Conservation (phyloP, 352 stramenopile genomes). For the Phytophthora constricta region DNA sequence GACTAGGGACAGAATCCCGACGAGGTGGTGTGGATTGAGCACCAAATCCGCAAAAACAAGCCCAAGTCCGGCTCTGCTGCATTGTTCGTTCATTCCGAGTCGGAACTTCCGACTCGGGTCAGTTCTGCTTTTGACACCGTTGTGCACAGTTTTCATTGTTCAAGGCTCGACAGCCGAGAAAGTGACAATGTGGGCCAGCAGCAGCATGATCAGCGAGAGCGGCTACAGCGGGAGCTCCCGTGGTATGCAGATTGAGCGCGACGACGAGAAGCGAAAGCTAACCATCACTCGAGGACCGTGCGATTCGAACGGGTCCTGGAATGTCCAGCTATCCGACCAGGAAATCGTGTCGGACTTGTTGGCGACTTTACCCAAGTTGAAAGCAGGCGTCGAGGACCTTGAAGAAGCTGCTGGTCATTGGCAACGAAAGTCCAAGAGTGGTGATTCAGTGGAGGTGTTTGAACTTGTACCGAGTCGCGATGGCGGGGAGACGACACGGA, state of each 20-base stretch:
- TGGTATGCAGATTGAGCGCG: constrained; percentile 28
- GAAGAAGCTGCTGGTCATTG: constrained; percentile 43
- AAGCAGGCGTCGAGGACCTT: constrained; percentile 46
- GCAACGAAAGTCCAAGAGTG: constrained; percentile 53
- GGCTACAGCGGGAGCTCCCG: constrained; percentile 35
- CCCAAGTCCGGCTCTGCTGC: constrained; percentile 29
- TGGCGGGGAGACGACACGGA: constrained; percentile 55
- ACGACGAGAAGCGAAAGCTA: constrained; percentile 26
- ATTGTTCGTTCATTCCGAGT: constrained; percentile 1
- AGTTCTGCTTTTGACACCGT: constrained; percentile 30
- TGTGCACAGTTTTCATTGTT: constrained; percentile 18
- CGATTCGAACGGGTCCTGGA: constrained; percentile 17
- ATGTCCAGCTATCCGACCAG: constrained; percentile 45
- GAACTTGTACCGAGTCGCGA: constrained; percentile 46
- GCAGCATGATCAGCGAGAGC: constrained; percentile 43
- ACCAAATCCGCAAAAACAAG: constrained; percentile 6
- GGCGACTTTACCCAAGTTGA: constrained; percentile 49
- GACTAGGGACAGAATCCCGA: background rate
- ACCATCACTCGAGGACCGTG: constrained; percentile 28
- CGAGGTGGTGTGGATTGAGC: constrained; percentile 8
- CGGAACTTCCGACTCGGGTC: constrained; percentile 1
- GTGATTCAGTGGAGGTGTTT: constrained; percentile 52
- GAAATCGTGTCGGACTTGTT: constrained; percentile 52
- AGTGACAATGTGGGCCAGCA: constrained; percentile 37
- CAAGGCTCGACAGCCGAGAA: background rate